Conservation (phyloP, 139 green algal genomes). For the Chlorella sp. region DNA sequence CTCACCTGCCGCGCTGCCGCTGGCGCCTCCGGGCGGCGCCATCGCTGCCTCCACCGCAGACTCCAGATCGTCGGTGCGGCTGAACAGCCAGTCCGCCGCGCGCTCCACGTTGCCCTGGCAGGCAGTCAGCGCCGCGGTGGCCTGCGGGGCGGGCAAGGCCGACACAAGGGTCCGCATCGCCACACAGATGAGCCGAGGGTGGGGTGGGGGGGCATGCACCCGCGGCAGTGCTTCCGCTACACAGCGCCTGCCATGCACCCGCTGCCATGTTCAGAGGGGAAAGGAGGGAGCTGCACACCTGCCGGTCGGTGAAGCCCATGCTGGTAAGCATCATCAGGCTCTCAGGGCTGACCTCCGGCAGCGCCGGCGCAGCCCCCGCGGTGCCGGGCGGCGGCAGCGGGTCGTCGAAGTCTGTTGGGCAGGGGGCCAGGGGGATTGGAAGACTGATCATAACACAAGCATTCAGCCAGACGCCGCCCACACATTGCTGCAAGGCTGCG, state of each 20-base stretch:
- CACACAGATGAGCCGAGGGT: no score
- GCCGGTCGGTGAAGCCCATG: slow-evolving; percentile 84
- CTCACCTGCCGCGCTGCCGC: not conserved
- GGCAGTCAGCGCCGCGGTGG: slow-evolving; percentile 61
- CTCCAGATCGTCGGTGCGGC: slow-evolving; percentile 82
- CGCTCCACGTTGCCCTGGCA: slow-evolving; percentile 83
- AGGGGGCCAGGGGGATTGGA: no score
- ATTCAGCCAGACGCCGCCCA: no score
- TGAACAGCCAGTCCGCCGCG: slow-evolving; percentile 95
- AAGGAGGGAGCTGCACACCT: not conserved
- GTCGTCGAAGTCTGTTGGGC: slow-evolving; percentile 89
- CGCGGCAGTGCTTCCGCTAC: no score
- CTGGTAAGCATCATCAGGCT: slow-evolving; percentile 63
- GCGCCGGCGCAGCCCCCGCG: not conserved
- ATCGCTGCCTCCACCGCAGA: slow-evolving; percentile 47
- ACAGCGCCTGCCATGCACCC: slow-evolving; percentile 11
- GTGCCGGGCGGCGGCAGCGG: slow-evolving; percentile 52
- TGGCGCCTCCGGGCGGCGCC: not conserved
- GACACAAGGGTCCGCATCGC: no score
- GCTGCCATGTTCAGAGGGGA: no score
- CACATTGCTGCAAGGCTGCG: no score
- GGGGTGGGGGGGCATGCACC: no score
- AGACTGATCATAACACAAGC: no score
- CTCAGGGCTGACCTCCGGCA: slow-evolving; percentile 42
- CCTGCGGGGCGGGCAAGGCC: slow-evolving; percentile 29